A percentile compares a stretch with the other conserved stretches of the same genome.
These are phyloP conservation scores for Fusarium sp. DNA, from an alignment of 2,329 filamentous ascomycete genomes.

Conservation along the genomic window DNA sequence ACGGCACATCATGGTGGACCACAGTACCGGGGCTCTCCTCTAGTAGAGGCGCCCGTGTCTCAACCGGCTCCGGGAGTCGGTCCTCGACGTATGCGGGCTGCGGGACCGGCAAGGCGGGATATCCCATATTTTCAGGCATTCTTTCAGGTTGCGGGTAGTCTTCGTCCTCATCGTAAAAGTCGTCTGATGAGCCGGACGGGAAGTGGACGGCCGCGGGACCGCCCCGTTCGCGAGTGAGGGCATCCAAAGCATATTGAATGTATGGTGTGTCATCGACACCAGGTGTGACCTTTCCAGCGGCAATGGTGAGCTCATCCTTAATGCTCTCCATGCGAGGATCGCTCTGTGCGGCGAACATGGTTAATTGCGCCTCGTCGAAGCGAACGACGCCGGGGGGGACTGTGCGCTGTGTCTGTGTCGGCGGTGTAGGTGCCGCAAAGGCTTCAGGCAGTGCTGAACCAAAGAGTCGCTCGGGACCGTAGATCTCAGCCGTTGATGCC, in stretches of 20 bases:
- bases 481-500: constrained; percentile 54
- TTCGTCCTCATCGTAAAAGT: constrained; percentile 36
- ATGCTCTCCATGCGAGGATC: constrained; percentile 53
- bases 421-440: constrained; percentile 21
- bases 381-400: constrained; percentile 41
- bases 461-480: constrained; percentile 57
- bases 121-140: constrained; percentile 30
- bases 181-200: constrained; percentile 54
- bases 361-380: constrained; percentile 54
- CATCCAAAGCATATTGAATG: constrained; percentile 89
- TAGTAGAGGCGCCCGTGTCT: constrained; percentile 24
- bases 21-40: constrained; percentile 36
- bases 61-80: constrained; percentile 40
- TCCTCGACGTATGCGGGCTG: constrained; percentile 45
- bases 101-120: constrained; percentile 36
- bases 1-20: constrained; percentile 29
- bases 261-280: constrained; percentile 88
- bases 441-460: constrained; percentile 44
- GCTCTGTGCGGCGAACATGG: constrained; percentile 53
- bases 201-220: constrained; percentile 65
- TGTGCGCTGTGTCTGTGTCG: constrained; percentile 18
- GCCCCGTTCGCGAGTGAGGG: constrained; percentile 81
- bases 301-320: constrained; percentile 64
- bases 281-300: constrained; percentile 72
- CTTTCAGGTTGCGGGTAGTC: constrained; percentile 44